These are phyloP conservation scores for Linnemannia exigua DNA, from an alignment of 192 early-diverging fungal genomes.

Conservation along the genomic window DNA sequence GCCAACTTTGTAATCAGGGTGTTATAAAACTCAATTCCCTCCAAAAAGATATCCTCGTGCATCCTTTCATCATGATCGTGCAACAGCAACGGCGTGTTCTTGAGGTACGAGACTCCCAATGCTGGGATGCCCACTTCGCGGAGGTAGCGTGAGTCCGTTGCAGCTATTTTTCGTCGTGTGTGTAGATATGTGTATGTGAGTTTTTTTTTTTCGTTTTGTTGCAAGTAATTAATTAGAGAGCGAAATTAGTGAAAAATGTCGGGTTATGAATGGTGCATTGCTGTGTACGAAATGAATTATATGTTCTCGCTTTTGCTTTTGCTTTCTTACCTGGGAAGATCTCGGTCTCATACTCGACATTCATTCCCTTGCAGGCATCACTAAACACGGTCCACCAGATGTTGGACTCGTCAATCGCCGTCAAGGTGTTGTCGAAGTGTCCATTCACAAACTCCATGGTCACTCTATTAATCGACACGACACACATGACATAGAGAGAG, in stretches of 20 bases:
- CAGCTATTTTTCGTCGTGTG: conserved; percentile 67
- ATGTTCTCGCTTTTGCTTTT: too few relatives aligned
- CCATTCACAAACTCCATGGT: conserved; percentile 74
- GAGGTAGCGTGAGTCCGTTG: conserved; percentile 85
- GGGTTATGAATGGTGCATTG: too few relatives aligned
- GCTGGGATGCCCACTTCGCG: conserved; percentile 82
- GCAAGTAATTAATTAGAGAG: too few relatives aligned
- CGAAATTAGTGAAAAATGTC: too few relatives aligned
- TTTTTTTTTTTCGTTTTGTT: too few relatives aligned
- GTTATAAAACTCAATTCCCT: conserved; percentile 82
- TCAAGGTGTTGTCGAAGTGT: conserved; percentile 70
- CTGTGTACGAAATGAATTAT: too few relatives aligned
- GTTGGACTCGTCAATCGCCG: conserved; percentile 70
- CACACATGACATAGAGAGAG: background rate
- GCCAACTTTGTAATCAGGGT: conserved; percentile 71
- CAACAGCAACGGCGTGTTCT: conserved; percentile 82
- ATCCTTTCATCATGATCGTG: conserved; percentile 93
- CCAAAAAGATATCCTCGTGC: conserved; percentile 79
- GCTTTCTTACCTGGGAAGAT: conserved; percentile 78
- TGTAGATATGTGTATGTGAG: too few relatives aligned
- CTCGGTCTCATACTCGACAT: conserved; percentile 72
- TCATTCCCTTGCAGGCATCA: conserved; percentile 66
- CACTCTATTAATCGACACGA: conserved; percentile 51
- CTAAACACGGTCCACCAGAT: conserved; percentile 78
- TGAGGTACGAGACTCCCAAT: conserved; percentile 87